These are phyloP conservation scores for Rhizomucor miehei DNA, from an alignment of 371 early-diverging fungal genomes.

Conservation along the genomic window DNA sequence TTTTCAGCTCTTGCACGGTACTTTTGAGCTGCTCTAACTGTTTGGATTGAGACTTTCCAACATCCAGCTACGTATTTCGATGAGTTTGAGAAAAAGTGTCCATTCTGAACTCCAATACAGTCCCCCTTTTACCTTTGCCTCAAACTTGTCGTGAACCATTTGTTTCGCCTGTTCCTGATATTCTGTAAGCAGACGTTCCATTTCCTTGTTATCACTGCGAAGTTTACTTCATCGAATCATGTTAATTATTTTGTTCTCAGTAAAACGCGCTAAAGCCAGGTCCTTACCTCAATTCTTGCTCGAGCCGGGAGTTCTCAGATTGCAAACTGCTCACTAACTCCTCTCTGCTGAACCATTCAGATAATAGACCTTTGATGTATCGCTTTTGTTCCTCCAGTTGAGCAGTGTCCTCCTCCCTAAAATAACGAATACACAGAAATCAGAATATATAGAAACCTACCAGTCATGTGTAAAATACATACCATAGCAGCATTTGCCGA, in stretches of 20 bases:
- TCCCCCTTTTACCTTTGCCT: too few relatives aligned
- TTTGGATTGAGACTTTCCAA: conserved; percentile 1
- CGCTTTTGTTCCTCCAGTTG: conserved; percentile 43
- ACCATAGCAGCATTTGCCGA: conserved; percentile 57
- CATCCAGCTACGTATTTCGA: neutral
- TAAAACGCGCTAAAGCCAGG: too few relatives aligned
- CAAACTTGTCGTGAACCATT: neutral
- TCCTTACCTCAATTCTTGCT: conserved; percentile 22
- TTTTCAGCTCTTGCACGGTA: conserved; percentile 17
- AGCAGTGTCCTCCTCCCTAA: conserved; percentile 34
- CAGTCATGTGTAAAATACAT: too few relatives aligned
- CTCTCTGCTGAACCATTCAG: conserved; percentile 46
- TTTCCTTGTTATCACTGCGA: neutral
- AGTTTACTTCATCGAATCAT: neutral
- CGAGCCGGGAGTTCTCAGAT: conserved; percentile 21
- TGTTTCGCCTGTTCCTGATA: neutral
- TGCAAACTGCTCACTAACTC: conserved; percentile 39
- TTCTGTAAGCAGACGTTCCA: conserved; percentile 1
- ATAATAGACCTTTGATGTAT: conserved; percentile 37
- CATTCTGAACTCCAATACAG: too few relatives aligned
- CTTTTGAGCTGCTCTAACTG: conserved; percentile 16
- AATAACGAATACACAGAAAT: neutral
- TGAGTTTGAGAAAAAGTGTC: too few relatives aligned
- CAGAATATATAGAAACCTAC: neutral
- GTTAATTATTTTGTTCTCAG: too few relatives aligned